Percentiles rank a stretch among this genome's conserved stretches.
These are phyloP conservation scores for Aspergillus sp. DNA, from an alignment of 2,329 filamentous ascomycete species.

Conservation along the genomic window DNA sequence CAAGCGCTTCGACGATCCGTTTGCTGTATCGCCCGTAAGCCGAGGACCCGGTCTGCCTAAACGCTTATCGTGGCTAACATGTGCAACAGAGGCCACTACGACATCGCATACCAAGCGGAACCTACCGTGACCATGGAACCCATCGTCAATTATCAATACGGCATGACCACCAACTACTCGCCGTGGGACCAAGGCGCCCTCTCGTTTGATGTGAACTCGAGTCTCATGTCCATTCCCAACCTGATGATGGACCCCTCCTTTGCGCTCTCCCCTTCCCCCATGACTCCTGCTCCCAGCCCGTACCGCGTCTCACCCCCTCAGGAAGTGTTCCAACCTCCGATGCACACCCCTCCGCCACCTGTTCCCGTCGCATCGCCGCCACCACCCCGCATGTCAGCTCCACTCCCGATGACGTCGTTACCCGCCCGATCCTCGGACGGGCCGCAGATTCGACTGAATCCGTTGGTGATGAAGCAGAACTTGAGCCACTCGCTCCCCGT, in stretches of 20 bases:
- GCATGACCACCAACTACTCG: slow-evolving; percentile 36
- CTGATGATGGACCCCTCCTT: slow-evolving; percentile 37
- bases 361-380: slow-evolving; percentile 28
- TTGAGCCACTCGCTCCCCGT: slow-evolving; percentile 39
- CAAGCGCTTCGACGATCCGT: slow-evolving; percentile 61
- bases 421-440: slow-evolving; percentile 34
- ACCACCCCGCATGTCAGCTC: slow-evolving; percentile 23
- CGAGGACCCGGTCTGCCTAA: neutral
- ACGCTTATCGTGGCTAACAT: slow-evolving; percentile 18
- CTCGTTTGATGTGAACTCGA: slow-evolving; percentile 39
- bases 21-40: slow-evolving; percentile 66
- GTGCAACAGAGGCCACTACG: slow-evolving; percentile 74
- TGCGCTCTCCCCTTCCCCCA: slow-evolving; percentile 25
- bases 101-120: slow-evolving; percentile 77
- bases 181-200: slow-evolving; percentile 37
- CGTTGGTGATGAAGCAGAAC: slow-evolving; percentile 39
- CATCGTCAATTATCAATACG: slow-evolving; percentile 41
- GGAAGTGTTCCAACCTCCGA: slow-evolving; percentile 33
- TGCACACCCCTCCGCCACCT: slow-evolving; percentile 23
- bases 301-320: slow-evolving; percentile 31
- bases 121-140: slow-evolving; percentile 35
- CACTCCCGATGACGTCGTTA: slow-evolving; percentile 31
- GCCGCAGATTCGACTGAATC: slow-evolving; percentile 42
- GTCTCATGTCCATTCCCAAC: slow-evolving; percentile 40
- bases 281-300: slow-evolving; percentile 30